Evolutionary conservation across 495 filamentous ascomycete species (phyloP).

Genomic region (Patellaria atrata): DNA sequence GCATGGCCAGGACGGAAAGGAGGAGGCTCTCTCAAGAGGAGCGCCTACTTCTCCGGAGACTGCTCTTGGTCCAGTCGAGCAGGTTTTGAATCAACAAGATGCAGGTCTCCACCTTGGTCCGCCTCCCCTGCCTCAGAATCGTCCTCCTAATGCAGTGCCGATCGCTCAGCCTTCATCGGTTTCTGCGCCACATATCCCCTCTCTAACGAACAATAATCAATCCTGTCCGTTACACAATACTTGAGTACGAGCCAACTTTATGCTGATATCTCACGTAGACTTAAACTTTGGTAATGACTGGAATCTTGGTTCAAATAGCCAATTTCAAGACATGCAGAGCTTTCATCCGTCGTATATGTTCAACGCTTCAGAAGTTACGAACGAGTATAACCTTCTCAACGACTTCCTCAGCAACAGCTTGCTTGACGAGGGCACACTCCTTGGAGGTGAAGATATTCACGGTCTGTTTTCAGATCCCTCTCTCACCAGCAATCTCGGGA

Average conservation of each 20-base stretch:
- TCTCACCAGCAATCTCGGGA: constrained; percentile 37
- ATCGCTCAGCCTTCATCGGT: constrained; percentile 31
- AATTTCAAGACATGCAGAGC: constrained; percentile 86
- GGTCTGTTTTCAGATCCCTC: constrained; percentile 41
- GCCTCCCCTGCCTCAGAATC: constrained; percentile 17
- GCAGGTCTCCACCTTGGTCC: constrained; percentile 19
- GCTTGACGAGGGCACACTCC: constrained; percentile 58
- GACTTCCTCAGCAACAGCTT: constrained; percentile 86
- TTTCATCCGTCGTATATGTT: constrained; percentile 94
- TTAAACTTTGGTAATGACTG: constrained; percentile 54
- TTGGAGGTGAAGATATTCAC: constrained; percentile 47
- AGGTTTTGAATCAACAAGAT: constrained; percentile 13
- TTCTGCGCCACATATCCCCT: constrained; percentile 27
- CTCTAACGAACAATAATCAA: constrained; percentile 39
- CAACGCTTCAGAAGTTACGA: constrained; percentile 80
- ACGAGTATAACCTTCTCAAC: constrained; percentile 90
- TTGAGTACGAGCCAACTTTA: constrained; percentile 3
- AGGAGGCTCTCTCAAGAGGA: constrained; percentile 22
- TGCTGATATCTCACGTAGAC: constrained; percentile 30
- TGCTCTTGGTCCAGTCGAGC: constrained; percentile 12
- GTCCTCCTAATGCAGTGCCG: constrained; percentile 20
- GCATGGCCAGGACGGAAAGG: constrained; percentile 44
- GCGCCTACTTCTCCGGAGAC: constrained; percentile 14
- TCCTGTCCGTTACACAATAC: constrained; percentile 50
- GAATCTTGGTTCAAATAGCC: constrained; percentile 56